Evolutionary conservation across 495 filamentous ascomycete genomes (phyloP), one percentile per base, ranked within the genome.

Genomic region (Clavariopsis aquatica): DNA sequence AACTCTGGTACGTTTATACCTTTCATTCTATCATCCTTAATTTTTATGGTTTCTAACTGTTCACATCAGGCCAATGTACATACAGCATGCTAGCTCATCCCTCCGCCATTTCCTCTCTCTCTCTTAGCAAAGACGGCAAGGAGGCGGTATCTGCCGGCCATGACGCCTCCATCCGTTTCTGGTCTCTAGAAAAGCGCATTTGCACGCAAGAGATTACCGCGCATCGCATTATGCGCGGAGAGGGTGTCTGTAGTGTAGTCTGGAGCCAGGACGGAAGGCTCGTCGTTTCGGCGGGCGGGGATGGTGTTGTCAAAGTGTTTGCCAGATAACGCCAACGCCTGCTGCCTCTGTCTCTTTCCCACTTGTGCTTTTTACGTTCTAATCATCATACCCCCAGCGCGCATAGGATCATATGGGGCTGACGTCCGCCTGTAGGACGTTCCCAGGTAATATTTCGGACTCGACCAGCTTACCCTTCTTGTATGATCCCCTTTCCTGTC

Each of bases 41-140:
- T 12, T 12, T 23, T 54, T 9, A 8, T 38, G 27, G 41, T 24
- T 20, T 52, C 55, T 60, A 51, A 66, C 34, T 4, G 8, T 23
- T 38, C 28, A 12, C 20, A 31, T 34, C 69, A 98, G 94, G 94
- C 65, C 95, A 98, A 94, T 96, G 92, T 79, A 96, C 95, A 17
- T 98, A 98, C 76, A 93, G 87, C 67, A 98, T 98, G 94, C 86
- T 97, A 59, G 94, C 94, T 1, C 94, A 98, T 73, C 91, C 93
- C 1, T 87, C 92, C 2, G 86, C 94, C 41, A 96, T 98, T 69
- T 92, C 94, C 15, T 85, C 90, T 13, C 84, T 98, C 17, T 92
- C 90, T 0, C 83, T 98, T 28, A 94, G 89, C 62, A 93, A 94
- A 12, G 92, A 96, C 70, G 93, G 93, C 27, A 85, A 88, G 47